These are phyloP conservation scores for Liquidambar formosana DNA, from an alignment of 164 flowering plant genomes.

Conservation along the genomic window DNA sequence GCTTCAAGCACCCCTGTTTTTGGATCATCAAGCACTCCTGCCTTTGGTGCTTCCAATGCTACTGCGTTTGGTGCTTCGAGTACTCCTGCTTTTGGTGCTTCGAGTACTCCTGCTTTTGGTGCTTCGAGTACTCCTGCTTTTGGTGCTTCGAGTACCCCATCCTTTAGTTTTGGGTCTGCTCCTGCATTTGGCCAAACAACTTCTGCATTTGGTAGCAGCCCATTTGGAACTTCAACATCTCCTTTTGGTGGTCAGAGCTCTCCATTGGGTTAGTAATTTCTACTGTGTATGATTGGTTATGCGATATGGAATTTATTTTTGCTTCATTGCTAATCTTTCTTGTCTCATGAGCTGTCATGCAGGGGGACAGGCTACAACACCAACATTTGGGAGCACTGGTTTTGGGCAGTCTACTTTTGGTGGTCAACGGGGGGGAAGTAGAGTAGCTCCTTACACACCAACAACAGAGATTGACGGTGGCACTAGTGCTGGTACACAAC, in stretches of 20 bases:
- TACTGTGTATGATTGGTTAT: not conserved
- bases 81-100: slow-evolving; percentile 48
- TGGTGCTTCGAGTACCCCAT: slow-evolving; percentile 51
- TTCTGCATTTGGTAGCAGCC: slow-evolving; percentile 71
- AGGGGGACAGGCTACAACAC: slow-evolving; percentile 71
- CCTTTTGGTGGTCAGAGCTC: slow-evolving; percentile 74
- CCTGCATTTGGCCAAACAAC: slow-evolving; percentile 77
- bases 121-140: slow-evolving; percentile 51
- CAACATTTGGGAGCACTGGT: slow-evolving; percentile 61
- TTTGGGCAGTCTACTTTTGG: slow-evolving; percentile 73
- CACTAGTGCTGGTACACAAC: slow-evolving; percentile 47
- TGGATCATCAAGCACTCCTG: slow-evolving; percentile 44
- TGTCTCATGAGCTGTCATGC: slow-evolving; percentile 21
- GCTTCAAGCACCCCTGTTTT: slow-evolving; percentile 43
- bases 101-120: slow-evolving; percentile 45
- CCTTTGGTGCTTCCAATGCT: slow-evolving; percentile 50
- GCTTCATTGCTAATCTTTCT: not conserved
- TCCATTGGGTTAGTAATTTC: slow-evolving; percentile 50
- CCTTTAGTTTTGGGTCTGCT: slow-evolving; percentile 53
- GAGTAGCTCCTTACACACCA: slow-evolving; percentile 65
- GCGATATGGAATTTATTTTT: not conserved
- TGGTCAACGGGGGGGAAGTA: slow-evolving; percentile 78
- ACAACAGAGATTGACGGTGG: slow-evolving; percentile 69
- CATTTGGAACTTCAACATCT: slow-evolving; percentile 58
- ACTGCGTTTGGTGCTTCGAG: slow-evolving; percentile 51